These are phyloP conservation scores for Nadsonia commutata DNA, from an alignment of 1,139 yeast species.

Conservation along the genomic window DNA sequence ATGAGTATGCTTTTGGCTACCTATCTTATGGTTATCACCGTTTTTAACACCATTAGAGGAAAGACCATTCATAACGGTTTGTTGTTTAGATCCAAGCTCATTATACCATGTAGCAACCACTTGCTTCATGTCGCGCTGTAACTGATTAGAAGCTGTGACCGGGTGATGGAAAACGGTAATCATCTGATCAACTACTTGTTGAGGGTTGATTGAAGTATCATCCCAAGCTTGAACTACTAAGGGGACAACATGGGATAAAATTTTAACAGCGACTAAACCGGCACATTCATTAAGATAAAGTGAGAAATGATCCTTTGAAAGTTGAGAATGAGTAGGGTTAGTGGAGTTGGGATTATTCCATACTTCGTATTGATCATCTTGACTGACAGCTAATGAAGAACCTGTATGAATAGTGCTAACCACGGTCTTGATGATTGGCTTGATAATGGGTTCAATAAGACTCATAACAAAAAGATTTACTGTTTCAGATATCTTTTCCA, in stretches of 20 bases:
- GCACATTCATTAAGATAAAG: constrained; percentile 24
- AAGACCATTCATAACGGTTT: constrained; percentile 10
- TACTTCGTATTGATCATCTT: constrained; percentile 16
- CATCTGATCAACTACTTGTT: constrained; percentile 9
- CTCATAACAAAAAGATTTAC: constrained; percentile 14
- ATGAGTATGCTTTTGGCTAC: not conserved
- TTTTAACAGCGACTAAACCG: constrained; percentile 35
- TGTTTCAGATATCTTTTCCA: constrained; percentile 15
- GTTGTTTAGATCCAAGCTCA: constrained; percentile 7
- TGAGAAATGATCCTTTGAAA: constrained; percentile 17
- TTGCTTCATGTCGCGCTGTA: constrained; percentile 12
- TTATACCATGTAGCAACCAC: constrained; percentile 12
- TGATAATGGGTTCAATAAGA: constrained; percentile 14
- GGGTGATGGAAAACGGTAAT: constrained; percentile 17
- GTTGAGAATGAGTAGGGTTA: constrained; percentile 16
- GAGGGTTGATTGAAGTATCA: constrained; percentile 10
- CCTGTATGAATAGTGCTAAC: constrained; percentile 12
- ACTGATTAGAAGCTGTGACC: constrained; percentile 9
- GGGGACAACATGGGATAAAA: constrained; percentile 37
- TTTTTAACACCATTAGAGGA: constrained; percentile 13
- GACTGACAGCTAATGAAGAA: constrained; percentile 13
- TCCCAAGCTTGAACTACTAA: constrained; percentile 26
- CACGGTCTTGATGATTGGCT: constrained; percentile 13
- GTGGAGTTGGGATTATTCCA: constrained; percentile 13
- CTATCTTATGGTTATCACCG: constrained; percentile 10